Conservation (phyloP, 164 flowering plant genomes). For the Euptelea pleiosperma region DNA sequence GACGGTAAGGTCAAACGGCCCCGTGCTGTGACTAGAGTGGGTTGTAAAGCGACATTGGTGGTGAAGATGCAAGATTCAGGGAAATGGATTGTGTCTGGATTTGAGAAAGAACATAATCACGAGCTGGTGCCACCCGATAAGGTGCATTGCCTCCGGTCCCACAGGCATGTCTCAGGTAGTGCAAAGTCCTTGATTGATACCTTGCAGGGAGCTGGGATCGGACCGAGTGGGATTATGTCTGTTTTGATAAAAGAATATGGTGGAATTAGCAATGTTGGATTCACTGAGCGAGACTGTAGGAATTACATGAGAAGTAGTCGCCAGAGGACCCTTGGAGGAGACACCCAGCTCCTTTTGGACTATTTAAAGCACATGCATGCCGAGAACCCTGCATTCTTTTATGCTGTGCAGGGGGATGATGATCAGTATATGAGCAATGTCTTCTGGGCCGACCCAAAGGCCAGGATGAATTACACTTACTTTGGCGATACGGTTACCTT, state of each 20-base stretch:
- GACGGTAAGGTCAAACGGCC: slow-evolving; percentile 33
- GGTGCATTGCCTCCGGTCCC: slow-evolving; percentile 38
- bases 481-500: slow-evolving; percentile 86
- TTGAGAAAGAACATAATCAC: slow-evolving; percentile 35
- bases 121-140: slow-evolving; percentile 33
- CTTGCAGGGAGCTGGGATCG: slow-evolving; percentile 38
- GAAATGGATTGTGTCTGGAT: slow-evolving; percentile 33
- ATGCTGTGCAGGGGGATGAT: slow-evolving; percentile 67
- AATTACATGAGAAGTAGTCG: slow-evolving; percentile 44
- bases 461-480: slow-evolving; percentile 52
- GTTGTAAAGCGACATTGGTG: slow-evolving; percentile 32
- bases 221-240: slow-evolving; percentile 40
- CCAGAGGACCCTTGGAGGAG: slow-evolving; percentile 38
- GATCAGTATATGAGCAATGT: slow-evolving; percentile 55
- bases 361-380: slow-evolving; percentile 29
- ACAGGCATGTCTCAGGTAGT: slow-evolving; percentile 38
- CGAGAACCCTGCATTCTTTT: slow-evolving; percentile 58
- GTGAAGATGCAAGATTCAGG: slow-evolving; percentile 33
- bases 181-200: slow-evolving; percentile 38
- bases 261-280: slow-evolving; percentile 38
- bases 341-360: slow-evolving; percentile 29
- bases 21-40: slow-evolving; percentile 34
- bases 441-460: slow-evolving; percentile 79
- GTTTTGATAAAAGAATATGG: slow-evolving; percentile 38
- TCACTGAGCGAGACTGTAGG: slow-evolving; percentile 39